Evolutionary conservation across 2,329 filamentous ascomycete genomes (phyloP).

Genomic region (Penicillium verrucosum): DNA sequence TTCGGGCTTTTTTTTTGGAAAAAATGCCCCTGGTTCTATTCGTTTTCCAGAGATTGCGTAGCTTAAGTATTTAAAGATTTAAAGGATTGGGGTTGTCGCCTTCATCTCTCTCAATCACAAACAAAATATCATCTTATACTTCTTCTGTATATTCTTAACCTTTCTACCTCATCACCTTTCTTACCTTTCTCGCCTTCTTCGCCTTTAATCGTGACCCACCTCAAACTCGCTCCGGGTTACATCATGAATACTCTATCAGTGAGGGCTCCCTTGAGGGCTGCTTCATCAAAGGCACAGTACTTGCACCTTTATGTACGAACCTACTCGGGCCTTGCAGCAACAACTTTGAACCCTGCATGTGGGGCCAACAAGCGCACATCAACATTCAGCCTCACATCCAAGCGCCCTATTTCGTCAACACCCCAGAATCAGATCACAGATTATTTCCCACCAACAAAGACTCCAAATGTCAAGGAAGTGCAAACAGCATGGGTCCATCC

Average conservation of each 20-base stretch:
- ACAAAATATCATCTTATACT: background rate
- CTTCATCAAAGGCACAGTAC: slow-evolving; percentile 24
- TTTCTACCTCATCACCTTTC: background rate
- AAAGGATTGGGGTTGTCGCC: background rate
- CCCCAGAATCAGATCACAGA: slow-evolving; percentile 39
- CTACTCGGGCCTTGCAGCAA: slow-evolving; percentile 24
- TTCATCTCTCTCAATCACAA: background rate
- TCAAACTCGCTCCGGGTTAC: background rate
- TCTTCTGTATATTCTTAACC: background rate
- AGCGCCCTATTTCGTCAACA: slow-evolving; percentile 40
- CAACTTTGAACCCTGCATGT: slow-evolving; percentile 17
- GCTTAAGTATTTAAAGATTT: background rate
- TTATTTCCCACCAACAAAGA: slow-evolving; percentile 60
- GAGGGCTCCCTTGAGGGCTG: slow-evolving; percentile 28
- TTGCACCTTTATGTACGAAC: slow-evolving; percentile 25
- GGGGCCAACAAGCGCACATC: slow-evolving; percentile 10
- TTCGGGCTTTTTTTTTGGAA: background rate
- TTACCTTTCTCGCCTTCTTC: background rate
- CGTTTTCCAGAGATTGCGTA: background rate
- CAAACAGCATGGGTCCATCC: slow-evolving; percentile 68
- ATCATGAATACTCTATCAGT: slow-evolving; percentile 31
- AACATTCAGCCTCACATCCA: slow-evolving; percentile 5
- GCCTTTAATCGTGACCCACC: background rate
- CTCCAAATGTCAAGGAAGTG: slow-evolving; percentile 60
- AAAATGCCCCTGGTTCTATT: background rate